A percentile compares a stretch with the other conserved stretches of the same genome.
Conservation (phyloP, 805 yeast genomes). For the Candida quercuum region DNA sequence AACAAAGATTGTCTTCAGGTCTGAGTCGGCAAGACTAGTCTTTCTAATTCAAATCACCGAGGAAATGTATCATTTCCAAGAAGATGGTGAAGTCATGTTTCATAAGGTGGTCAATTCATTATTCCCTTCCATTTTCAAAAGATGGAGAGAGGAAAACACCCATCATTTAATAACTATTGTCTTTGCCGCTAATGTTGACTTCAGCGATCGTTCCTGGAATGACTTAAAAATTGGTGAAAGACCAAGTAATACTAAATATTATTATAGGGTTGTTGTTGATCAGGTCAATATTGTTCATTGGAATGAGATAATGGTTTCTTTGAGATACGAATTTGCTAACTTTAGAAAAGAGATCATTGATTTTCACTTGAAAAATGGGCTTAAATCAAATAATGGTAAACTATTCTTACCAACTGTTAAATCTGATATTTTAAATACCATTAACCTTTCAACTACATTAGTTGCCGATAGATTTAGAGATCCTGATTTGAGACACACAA, state of each 20-base stretch:
- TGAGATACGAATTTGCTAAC: constrained; percentile 78
- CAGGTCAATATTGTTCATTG: constrained; percentile 85
- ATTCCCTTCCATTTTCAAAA: constrained; percentile 80
- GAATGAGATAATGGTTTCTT: constrained; percentile 86
- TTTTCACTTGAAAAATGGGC: constrained; percentile 34
- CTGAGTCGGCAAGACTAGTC: constrained; percentile 82
- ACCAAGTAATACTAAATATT: constrained; percentile 65
- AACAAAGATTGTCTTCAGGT: constrained; percentile 81
- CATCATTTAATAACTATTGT: constrained; percentile 91
- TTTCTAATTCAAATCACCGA: constrained; percentile 84
- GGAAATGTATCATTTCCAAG: constrained; percentile 99
- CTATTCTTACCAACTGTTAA: constrained; percentile 79
- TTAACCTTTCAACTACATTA: constrained; percentile 76
- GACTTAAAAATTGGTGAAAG: constrained; percentile 68
- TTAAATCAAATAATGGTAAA: constrained; percentile 27
- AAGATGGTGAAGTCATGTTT: constrained; percentile 90
- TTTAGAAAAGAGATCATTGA: constrained; percentile 67
- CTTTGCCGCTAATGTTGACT: constrained; percentile 73
- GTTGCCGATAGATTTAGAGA: constrained; percentile 74
- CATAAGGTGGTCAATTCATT: constrained; percentile 89
- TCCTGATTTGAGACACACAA: constrained; percentile 82
- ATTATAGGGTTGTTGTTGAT: constrained; percentile 90
- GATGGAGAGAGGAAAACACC: constrained; percentile 83
- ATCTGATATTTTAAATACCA: constrained; percentile 83
- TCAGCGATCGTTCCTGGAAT: constrained; percentile 42